A percentile compares a stretch with the other conserved stretches of the same genome.
These are phyloP conservation scores for Escovopsis sp. DNA, from an alignment of 2,329 filamentous ascomycete genomes.

Conservation along the genomic window DNA sequence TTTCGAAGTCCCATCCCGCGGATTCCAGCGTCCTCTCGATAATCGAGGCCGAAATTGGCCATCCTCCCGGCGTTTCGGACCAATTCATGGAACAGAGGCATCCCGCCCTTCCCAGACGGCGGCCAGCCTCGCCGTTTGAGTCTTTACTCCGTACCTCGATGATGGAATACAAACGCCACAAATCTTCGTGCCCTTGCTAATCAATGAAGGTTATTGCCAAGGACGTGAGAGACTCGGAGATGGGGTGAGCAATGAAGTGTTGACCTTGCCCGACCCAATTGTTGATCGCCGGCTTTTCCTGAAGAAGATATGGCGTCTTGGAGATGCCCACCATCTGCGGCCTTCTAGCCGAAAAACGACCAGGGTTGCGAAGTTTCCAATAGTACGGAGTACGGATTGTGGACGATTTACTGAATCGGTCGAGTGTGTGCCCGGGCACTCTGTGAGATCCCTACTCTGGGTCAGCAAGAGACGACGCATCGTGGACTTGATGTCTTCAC, in stretches of 20 bases:
- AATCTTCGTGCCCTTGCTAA: slow-evolving; percentile 7
- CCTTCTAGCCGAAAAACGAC: too few species aligned
- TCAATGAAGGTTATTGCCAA: slow-evolving; percentile 10
- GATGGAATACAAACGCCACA: slow-evolving; percentile 9
- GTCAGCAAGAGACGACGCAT: slow-evolving; percentile 6
- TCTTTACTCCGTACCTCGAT: slow-evolving; percentile 6
- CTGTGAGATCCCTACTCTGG: background rate
- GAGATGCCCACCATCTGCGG: slow-evolving; percentile 9
- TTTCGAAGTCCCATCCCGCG: slow-evolving; percentile 8
- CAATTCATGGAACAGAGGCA: slow-evolving; percentile 6
- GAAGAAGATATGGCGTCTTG: slow-evolving; percentile 4
- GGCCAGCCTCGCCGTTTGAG: slow-evolving; percentile 5
- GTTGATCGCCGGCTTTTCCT: slow-evolving; percentile 4
- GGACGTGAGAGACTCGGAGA: slow-evolving; percentile 8
- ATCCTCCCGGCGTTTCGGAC: slow-evolving; percentile 9
- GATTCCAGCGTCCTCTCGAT: slow-evolving; percentile 8
- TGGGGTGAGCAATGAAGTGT: slow-evolving; percentile 10
- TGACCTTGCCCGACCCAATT: slow-evolving; percentile 12
- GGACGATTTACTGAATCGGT: too few species aligned
- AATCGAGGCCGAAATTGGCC: slow-evolving; percentile 13
- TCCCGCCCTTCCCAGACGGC: slow-evolving; percentile 7
- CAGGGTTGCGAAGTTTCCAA: too few species aligned
- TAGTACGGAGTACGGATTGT: too few species aligned
- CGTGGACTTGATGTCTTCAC: slow-evolving; percentile 10
- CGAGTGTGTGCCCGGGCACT: too few species aligned